Evolutionary conservation across 306 rosid species (phyloP), one percentile per base, ranked within the genome.

Genomic region (Lathyrus aphaca): DNA sequence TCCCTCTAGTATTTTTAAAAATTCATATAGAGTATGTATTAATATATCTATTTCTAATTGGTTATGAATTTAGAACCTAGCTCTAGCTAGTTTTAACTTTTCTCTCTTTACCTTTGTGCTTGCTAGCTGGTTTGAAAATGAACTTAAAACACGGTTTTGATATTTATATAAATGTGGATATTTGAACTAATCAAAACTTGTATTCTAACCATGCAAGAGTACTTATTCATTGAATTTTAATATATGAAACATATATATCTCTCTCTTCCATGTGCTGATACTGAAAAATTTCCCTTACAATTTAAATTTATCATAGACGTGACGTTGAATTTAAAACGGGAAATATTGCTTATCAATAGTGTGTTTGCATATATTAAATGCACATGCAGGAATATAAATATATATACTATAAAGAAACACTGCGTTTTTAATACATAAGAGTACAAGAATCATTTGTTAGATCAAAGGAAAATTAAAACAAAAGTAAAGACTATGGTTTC

Each of bases 321-420:
- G 89, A 80, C 87, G 66, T 69, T 75, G 64, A 68, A 51, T 77
- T 66, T 54, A 76, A 76, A 74, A 77, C 49, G 59, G 82, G 86
- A 45, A 79, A 77, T 64, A 74, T 77, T 62, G 64, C 78, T 59
- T 44, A 54, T 76, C 86, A 76, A 18, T 62, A 18, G 29, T 54
- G 48, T 79, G 74, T 73, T 50, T 82, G 68, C 72, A 46, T 16
- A 62, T 79, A 80, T 74, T 78, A 65, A 74, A 82, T 72, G 84
- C 82, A 73, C 72, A 80, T 80, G 82, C 83, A 80, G 80, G 50
- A 73, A 71, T 50, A 27, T 56, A 44, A 66, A 3, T 40, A 74
- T 66, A 74, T 66, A 64, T 70, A 43, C 38, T 55, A 38, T 66
- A 43, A 72, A 68, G 77, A 60, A 59, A 67, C 79, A 68, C 68